A percentile compares a stretch with the other conserved stretches of the same genome.
phyloP scores from a whole-genome alignment of 768 basidiomycete genomes.

The Lactarius indigo region DNA sequence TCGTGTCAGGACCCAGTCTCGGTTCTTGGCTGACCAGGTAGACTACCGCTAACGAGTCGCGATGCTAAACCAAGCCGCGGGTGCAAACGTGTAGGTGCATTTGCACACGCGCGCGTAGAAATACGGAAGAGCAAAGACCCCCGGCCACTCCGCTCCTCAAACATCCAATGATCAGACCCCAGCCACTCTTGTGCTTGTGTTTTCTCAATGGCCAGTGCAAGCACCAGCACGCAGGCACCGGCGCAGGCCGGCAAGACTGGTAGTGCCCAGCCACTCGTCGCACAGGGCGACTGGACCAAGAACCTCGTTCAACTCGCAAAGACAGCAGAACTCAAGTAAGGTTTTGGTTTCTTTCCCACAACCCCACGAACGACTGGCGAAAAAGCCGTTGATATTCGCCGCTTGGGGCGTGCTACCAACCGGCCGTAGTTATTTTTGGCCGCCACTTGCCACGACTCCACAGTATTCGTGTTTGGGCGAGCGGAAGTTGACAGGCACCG shows the following conservation, averaged over 20 bases:
- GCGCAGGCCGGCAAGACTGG: constrained; percentile 19
- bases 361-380: neutral
- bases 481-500: neutral
- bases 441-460: neutral
- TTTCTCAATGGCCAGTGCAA: constrained; percentile 21
- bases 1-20: neutral
- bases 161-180: constrained; percentile 4
- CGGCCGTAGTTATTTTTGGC: neutral
- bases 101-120: neutral
- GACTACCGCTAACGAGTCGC: neutral
- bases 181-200: constrained; percentile 18
- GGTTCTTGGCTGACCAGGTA: neutral
- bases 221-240: constrained; percentile 22
- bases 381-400: neutral
- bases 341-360: neutral
- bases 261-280: constrained; percentile 43
- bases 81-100: too few species aligned
- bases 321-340: constrained; percentile 85
- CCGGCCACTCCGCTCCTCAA: neutral
- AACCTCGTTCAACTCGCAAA: constrained; percentile 83
- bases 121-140: neutral
- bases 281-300: constrained; percentile 84
- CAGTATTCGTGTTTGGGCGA: constrained; percentile 1
- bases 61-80: neutral
- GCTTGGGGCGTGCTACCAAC: neutral